A percentile compares a stretch with the other conserved stretches of the same genome.
These are phyloP conservation scores for Thalassiosira livingstoniorum DNA, from an alignment of 352 stramenopile species.

Conservation along the genomic window DNA sequence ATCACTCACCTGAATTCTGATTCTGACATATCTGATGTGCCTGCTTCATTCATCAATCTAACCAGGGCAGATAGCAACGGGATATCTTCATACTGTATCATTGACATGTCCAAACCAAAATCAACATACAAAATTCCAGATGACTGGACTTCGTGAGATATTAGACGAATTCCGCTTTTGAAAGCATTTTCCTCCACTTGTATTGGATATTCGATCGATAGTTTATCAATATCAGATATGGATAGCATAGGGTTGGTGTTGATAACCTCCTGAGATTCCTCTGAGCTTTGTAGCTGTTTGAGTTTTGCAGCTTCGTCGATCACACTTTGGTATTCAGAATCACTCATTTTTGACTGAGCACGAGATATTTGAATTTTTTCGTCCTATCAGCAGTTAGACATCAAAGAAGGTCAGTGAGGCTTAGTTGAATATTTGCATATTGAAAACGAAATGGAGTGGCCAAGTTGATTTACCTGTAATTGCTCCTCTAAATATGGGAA, in stretches of 20 bases:
- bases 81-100: conserved; percentile 79
- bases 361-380: conserved; percentile 43
- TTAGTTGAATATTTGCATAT: neutral
- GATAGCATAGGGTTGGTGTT: conserved; percentile 74
- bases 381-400: conserved; percentile 24
- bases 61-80: conserved; percentile 80
- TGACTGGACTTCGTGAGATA: conserved; percentile 73
- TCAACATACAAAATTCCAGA: conserved; percentile 86
- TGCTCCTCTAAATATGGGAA: too few relatives aligned
- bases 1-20: conserved; percentile 45
- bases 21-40: conserved; percentile 57
- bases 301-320: conserved; percentile 72
- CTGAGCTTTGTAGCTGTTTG: conserved; percentile 73
- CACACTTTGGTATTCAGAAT: conserved; percentile 68
- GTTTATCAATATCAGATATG: conserved; percentile 75
- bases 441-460: neutral
- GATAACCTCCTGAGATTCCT: conserved; percentile 77
- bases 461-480: conserved; percentile 46
- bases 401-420: neutral
- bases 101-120: conserved; percentile 82
- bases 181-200: conserved; percentile 57
- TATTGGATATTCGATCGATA: conserved; percentile 61
- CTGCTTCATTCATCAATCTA: conserved; percentile 76
- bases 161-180: conserved; percentile 58
- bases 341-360: conserved; percentile 54